phyloP scores from a whole-genome alignment of 148 eudicot species.

The Polygonum aviculare region DNA sequence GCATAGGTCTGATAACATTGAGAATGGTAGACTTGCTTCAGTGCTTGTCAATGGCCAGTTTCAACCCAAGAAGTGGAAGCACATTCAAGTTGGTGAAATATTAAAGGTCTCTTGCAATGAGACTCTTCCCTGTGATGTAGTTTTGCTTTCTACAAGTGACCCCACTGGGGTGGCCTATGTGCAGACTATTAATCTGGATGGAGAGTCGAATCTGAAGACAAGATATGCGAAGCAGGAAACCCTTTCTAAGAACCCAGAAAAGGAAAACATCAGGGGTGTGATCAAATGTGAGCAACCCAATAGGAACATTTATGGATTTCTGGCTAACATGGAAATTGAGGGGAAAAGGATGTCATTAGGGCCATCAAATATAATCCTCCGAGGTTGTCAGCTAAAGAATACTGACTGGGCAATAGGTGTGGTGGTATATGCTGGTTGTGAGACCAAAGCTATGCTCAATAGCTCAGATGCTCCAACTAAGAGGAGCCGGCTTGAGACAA shows the following conservation, averaged over 20 bases:
- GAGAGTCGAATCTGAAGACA: conserved; percentile 94
- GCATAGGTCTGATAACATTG: conserved; percentile 67
- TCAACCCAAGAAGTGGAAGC: conserved; percentile 73
- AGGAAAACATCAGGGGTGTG: conserved; percentile 57
- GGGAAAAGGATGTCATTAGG: conserved; percentile 89
- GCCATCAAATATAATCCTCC: conserved; percentile 86
- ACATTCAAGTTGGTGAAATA: conserved; percentile 81
- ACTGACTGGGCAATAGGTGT: conserved; percentile 89
- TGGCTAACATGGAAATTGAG: conserved; percentile 81
- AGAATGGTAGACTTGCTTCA: conserved; percentile 65
- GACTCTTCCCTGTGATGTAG: conserved; percentile 92
- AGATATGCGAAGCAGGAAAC: conserved; percentile 98
- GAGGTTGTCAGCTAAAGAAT: conserved; percentile 96
- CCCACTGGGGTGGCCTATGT: conserved; percentile 96
- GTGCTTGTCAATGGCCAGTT: conserved; percentile 54
- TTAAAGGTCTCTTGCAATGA: conserved; percentile 64
- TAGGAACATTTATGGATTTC: conserved; percentile 92
- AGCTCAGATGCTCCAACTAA: conserved; percentile 96
- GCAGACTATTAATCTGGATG: conserved; percentile 93
- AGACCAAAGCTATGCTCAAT: conserved; percentile 98
- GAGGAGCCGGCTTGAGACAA: conserved; percentile 89
- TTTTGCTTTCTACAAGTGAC: conserved; percentile 87
- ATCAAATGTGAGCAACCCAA: conserved; percentile 94
- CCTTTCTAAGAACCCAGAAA: conserved; percentile 47
- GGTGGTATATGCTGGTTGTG: conserved; percentile 83